These are phyloP conservation scores for Penicillium sp. DNA, from an alignment of 2,329 filamentous ascomycete genomes.

Conservation along the genomic window DNA sequence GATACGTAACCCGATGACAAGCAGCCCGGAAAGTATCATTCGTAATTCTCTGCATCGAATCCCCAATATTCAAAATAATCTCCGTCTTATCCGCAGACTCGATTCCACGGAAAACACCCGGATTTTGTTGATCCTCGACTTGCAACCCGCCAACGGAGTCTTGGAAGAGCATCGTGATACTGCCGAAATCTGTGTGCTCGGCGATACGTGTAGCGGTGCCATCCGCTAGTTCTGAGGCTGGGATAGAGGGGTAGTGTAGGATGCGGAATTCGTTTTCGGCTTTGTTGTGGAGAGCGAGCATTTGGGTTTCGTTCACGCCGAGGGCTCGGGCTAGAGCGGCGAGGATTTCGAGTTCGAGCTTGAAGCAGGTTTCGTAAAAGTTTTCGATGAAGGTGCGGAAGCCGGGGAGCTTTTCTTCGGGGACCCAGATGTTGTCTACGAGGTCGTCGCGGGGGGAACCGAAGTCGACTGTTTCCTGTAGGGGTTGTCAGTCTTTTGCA, in stretches of 20 bases:
- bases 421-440: conserved; percentile 56
- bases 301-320: conserved; percentile 49
- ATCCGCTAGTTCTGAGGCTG: conserved; percentile 49
- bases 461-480: conserved; percentile 54
- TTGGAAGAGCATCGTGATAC: conserved; percentile 60
- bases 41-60: conserved; percentile 58
- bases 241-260: conserved; percentile 62
- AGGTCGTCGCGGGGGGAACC: conserved; percentile 51
- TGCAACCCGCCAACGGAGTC: conserved; percentile 42
- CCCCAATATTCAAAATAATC: conserved; percentile 60
- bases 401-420: conserved; percentile 52
- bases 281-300: conserved; percentile 56
- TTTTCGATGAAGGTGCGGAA: conserved; percentile 48
- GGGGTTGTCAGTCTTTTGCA: too few relatives aligned
- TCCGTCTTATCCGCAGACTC: conserved; percentile 20
- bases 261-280: conserved; percentile 65
- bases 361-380: conserved; percentile 52
- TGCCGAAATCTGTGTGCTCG: conserved; percentile 59
- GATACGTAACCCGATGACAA: conserved; percentile 50
- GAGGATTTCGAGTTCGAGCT: conserved; percentile 50
- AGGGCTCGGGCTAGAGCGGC: conserved; percentile 53
- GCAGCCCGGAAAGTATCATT: conserved; percentile 59
- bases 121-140: conserved; percentile 29
- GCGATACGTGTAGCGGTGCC: conserved; percentile 55
- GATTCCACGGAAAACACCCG: conserved; percentile 25